Conservation (phyloP, 306 rosid species). For the Cicer pinnatifidum region DNA sequence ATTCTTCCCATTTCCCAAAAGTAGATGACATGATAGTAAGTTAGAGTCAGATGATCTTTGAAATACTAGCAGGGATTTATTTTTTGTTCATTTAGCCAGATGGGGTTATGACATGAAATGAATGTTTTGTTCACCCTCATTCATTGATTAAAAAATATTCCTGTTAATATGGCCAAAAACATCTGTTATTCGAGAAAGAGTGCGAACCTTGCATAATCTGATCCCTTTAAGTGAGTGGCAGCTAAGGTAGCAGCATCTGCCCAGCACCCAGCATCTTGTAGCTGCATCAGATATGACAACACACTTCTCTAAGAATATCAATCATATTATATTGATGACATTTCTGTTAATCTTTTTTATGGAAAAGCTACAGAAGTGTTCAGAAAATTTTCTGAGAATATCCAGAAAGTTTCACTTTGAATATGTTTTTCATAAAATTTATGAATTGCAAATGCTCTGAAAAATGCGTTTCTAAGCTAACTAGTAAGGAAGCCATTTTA, state of each 20-base stretch:
- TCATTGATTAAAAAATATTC: slow-evolving; percentile 21
- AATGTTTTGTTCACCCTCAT: slow-evolving; percentile 11
- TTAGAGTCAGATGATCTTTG: slow-evolving; percentile 17
- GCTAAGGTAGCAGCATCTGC: slow-evolving; percentile 97
- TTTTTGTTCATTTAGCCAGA: slow-evolving; percentile 25
- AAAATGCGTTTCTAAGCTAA: not conserved
- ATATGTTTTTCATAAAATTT: slow-evolving; percentile 1
- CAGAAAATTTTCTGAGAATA: slow-evolving; percentile 9
- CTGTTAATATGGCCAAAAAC: slow-evolving; percentile 23
- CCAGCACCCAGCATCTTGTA: slow-evolving; percentile 99
- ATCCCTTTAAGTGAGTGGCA: slow-evolving; percentile 88
- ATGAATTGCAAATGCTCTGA: slow-evolving; percentile 18
- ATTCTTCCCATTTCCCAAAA: slow-evolving; percentile 6
- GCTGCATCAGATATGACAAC: slow-evolving; percentile 62
- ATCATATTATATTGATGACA: slow-evolving; percentile 31
- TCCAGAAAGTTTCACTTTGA: not conserved
- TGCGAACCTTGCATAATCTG: slow-evolving; percentile 92
- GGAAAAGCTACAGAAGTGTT: slow-evolving; percentile 23
- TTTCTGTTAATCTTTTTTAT: slow-evolving; percentile 8
- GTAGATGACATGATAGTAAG: slow-evolving; percentile 22
- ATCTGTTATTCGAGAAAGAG: slow-evolving; percentile 23
- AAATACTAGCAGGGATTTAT: not conserved
- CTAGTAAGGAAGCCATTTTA: slow-evolving; percentile 31
- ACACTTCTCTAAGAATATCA: slow-evolving; percentile 44
- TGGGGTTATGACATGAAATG: slow-evolving; percentile 25